Evolutionary conservation across 257 asterid genomes (phyloP), one percentile per base, ranked within the genome.

Genomic region (Scutellaria minor): DNA sequence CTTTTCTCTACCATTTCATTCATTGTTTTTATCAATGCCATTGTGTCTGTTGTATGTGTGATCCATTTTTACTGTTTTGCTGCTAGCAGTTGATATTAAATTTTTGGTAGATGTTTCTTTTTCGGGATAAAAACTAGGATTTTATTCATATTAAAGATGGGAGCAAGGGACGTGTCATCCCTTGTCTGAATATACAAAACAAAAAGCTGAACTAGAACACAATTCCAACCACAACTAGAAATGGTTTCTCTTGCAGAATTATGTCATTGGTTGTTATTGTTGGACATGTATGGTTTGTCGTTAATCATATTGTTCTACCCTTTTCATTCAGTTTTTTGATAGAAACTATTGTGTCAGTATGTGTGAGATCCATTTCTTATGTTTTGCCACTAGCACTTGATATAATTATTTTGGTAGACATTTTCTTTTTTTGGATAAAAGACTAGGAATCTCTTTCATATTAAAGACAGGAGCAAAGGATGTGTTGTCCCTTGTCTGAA

Each of bases 191-290:
- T 31, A 4, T 31, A 31, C 37, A 31, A 1, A 31, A 31, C 37
- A 31, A 2, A 31, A 31, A 4, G 37, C 37, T 31, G 37, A 31
- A 27, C 35, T 31, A 2, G 37, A 31, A 31, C 37, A 31, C 37
- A 2, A 31, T 2, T 31, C 37, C 37, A 31, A 47, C 93, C 97
- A 46, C 92, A 89, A 51, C 85, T 93, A 65, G 94, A 93, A 83
- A 88, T 79, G 87, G 89, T 83, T 78, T 75, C 89, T 66, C 96
- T 96, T 52, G 96, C 93, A 58, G 96, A 91, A 75, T 66, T 93
- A 74, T 93, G 98, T 62, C 95, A 86, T 54, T 93, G 98, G 98
- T 83, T 93, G 84, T 82, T 91, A 31, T 58, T 91, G 56, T 82
- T 96, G 6, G 98, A 93, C 86, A 87, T 93, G 98, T 91, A 90